Conservation (phyloP, 2,329 filamentous ascomycete species). For the Dothiorella sarmentorum region DNA sequence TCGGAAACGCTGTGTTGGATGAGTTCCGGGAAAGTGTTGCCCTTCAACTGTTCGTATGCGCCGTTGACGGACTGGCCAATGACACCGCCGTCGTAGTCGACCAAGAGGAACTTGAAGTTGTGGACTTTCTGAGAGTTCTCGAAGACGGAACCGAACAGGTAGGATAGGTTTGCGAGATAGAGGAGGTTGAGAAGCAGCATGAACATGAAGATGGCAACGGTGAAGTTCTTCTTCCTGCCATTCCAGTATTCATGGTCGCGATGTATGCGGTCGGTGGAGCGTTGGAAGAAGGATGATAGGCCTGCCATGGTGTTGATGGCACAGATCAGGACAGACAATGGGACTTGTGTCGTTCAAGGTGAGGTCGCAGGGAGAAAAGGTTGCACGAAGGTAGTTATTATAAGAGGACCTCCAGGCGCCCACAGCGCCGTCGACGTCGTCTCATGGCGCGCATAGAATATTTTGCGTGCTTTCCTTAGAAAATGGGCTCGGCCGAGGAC, state of each 20-base stretch:
- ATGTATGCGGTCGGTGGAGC: slow-evolving; percentile 8
- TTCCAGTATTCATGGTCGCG: slow-evolving; percentile 13
- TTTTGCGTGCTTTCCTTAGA: too few relatives aligned
- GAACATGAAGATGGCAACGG: not conserved
- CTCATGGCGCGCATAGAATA: not conserved
- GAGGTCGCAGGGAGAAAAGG: not conserved
- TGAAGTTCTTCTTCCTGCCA: slow-evolving; percentile 5
- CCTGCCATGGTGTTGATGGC: not conserved
- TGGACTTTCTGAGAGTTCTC: slow-evolving; percentile 32
- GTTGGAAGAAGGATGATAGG: not conserved
- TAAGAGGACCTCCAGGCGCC: not conserved
- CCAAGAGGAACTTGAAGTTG: slow-evolving; percentile 35
- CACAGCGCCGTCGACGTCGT: not conserved
- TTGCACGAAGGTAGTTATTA: not conserved
- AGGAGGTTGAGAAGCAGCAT: slow-evolving; percentile 31
- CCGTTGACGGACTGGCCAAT: slow-evolving; percentile 33
- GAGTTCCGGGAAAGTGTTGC: slow-evolving; percentile 32
- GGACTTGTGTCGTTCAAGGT: too few relatives aligned
- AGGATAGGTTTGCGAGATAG: slow-evolving; percentile 37
- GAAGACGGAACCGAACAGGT: slow-evolving; percentile 39
- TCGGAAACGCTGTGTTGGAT: slow-evolving; percentile 26
- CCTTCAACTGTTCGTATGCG: slow-evolving; percentile 32
- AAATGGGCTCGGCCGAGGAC: not conserved
- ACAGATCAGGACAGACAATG: not conserved
- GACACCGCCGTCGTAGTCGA: slow-evolving; percentile 40